Conservation (phyloP, 139 green algal species). For the Tetradesmus obliquus region DNA sequence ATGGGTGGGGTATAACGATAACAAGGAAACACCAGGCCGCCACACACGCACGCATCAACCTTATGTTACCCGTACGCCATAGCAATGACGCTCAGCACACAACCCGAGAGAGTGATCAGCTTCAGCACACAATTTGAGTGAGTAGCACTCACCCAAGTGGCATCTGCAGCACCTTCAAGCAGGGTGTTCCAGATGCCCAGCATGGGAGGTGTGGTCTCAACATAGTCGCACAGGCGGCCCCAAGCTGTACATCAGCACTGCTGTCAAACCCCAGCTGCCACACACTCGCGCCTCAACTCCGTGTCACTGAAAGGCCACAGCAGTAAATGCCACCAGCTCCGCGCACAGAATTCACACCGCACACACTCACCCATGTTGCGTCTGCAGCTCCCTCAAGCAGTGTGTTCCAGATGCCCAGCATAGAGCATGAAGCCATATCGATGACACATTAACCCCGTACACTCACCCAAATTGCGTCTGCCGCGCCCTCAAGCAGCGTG, state of each 20-base stretch:
- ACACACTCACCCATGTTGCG: slow-evolving; percentile 19
- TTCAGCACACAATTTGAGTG: no score
- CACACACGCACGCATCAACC: no score
- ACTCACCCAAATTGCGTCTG: slow-evolving; percentile 13
- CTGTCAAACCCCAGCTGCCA: neutral
- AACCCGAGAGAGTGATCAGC: no score
- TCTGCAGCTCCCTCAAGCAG: slow-evolving; percentile 61
- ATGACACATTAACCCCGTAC: neutral
- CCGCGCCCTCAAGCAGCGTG: slow-evolving; percentile 70
- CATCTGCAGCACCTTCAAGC: slow-evolving; percentile 51
- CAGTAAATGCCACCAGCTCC: no score
- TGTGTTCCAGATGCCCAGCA: slow-evolving; percentile 90
- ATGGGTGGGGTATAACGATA: neutral
- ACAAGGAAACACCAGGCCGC: neutral
- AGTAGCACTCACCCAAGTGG: neutral
- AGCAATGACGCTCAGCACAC: no score
- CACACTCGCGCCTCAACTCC: no score
- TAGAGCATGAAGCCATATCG: slow-evolving; percentile 39
- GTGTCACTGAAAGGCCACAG: no score
- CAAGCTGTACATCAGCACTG: neutral
- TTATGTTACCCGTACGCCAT: no score
- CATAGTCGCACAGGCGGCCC: slow-evolving; percentile 61
- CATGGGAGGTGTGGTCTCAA: slow-evolving; percentile 77
- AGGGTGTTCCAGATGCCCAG: slow-evolving; percentile 89
- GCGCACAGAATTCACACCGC: neutral